Percentiles rank a stretch among this genome's conserved stretches.
phyloP scores from a whole-genome alignment of 805 yeast species.

The Candida maesae region DNA sequence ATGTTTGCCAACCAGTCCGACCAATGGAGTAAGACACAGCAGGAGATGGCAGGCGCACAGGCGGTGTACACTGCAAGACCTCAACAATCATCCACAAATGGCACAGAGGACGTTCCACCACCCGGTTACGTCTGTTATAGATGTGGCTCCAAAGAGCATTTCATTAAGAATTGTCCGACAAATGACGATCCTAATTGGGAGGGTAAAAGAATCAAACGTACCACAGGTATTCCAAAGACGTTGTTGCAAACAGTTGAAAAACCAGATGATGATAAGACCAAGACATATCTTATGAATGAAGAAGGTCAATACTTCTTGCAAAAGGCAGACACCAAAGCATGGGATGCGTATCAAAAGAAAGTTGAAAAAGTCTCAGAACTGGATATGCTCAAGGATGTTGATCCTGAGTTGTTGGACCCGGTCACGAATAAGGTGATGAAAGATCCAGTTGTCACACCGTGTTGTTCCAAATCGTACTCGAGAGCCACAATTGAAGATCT shows the following conservation, averaged over 20 bases:
- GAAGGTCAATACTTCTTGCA: slow-evolving; percentile 95
- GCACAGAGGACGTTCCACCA: slow-evolving; percentile 77
- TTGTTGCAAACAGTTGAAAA: slow-evolving; percentile 83
- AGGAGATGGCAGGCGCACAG: slow-evolving; percentile 80
- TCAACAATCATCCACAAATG: slow-evolving; percentile 16
- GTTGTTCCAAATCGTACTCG: slow-evolving; percentile 62
- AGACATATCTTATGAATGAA: slow-evolving; percentile 79
- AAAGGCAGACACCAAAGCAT: slow-evolving; percentile 88
- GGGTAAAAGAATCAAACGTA: slow-evolving; percentile 83
- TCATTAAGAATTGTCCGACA: slow-evolving; percentile 95
- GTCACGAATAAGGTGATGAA: slow-evolving; percentile 57
- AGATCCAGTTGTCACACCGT: slow-evolving; percentile 79
- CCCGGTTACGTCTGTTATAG: slow-evolving; percentile 95
- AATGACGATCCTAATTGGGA: slow-evolving; percentile 91
- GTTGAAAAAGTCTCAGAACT: slow-evolving; percentile 22
- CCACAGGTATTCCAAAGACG: slow-evolving; percentile 96
- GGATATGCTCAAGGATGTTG: slow-evolving; percentile 35
- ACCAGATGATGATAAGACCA: slow-evolving; percentile 61
- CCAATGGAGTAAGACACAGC: slow-evolving; percentile 95
- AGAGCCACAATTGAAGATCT: slow-evolving; percentile 59
- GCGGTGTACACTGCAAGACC: slow-evolving; percentile 57
- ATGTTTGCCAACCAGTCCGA: slow-evolving; percentile 93
- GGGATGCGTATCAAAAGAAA: slow-evolving; percentile 82
- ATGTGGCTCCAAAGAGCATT: slow-evolving; percentile 94
- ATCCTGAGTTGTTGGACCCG: slow-evolving; percentile 67